phyloP scores from a whole-genome alignment of 2,329 filamentous ascomycete genomes.

The Aspergillus pseudonomiae region DNA sequence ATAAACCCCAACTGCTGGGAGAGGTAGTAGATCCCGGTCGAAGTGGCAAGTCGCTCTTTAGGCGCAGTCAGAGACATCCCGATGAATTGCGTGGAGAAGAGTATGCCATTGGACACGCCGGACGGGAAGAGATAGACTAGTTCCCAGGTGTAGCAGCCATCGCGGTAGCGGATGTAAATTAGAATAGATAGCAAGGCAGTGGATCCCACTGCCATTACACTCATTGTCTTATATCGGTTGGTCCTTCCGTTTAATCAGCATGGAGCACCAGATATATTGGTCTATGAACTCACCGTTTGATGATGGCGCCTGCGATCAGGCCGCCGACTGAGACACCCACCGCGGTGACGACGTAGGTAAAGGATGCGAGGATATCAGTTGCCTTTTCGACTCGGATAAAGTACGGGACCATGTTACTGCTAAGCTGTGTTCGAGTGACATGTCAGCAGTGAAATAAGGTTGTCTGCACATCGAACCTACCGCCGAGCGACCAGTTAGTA shows the following conservation, averaged over 20 bases:
- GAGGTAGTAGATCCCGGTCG: conserved; percentile 20
- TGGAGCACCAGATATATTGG: not conserved
- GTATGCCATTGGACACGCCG: conserved; percentile 15
- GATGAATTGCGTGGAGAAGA: conserved; percentile 21
- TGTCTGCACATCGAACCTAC: not conserved
- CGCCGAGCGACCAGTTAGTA: conserved; percentile 1
- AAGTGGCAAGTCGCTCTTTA: conserved; percentile 11
- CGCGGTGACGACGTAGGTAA: conserved; percentile 7
- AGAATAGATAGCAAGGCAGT: conserved; percentile 10
- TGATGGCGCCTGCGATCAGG: conserved; percentile 9
- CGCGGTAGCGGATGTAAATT: conserved; percentile 18
- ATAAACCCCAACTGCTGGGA: conserved; percentile 24
- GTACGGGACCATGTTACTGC: conserved; percentile 14
- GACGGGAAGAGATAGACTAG: conserved; percentile 14
- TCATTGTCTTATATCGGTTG: conserved; percentile 10
- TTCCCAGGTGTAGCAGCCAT: conserved; percentile 16
- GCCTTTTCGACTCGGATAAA: conserved; percentile 19
- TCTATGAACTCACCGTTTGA: conserved; percentile 8
- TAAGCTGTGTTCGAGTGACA: not conserved
- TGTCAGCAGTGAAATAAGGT: not conserved
- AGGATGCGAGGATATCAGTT: conserved; percentile 12
- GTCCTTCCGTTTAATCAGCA: not conserved
- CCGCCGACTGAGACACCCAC: conserved; percentile 18
- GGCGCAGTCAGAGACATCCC: conserved; percentile 13
- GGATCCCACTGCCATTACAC: not conserved